Conservation (phyloP, 495 filamentous ascomycete genomes). For the Ramalina peruviana region DNA sequence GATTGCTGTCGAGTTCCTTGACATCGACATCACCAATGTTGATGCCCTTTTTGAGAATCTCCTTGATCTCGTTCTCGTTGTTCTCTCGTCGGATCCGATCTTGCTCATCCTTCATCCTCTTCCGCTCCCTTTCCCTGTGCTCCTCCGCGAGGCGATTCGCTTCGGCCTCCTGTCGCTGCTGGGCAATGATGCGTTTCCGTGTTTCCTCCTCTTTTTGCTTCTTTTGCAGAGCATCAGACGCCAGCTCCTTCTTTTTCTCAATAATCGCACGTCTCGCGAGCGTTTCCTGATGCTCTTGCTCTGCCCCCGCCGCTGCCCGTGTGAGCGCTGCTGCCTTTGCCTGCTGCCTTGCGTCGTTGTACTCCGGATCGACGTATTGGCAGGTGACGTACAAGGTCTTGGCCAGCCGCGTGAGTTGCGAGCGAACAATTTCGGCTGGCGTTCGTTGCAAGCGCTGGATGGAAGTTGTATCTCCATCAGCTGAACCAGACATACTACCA, state of each 20-base stretch:
- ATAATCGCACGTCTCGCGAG: slow-evolving; percentile 80
- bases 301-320: slow-evolving; percentile 70
- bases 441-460: slow-evolving; percentile 95
- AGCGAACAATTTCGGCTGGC: slow-evolving; percentile 91
- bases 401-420: slow-evolving; percentile 80
- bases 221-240: slow-evolving; percentile 66
- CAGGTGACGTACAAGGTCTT: slow-evolving; percentile 86
- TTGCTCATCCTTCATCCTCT: slow-evolving; percentile 77
- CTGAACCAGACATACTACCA: slow-evolving; percentile 73
- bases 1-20: slow-evolving; percentile 74
- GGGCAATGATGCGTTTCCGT: slow-evolving; percentile 65
- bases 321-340: slow-evolving; percentile 68
- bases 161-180: slow-evolving; percentile 79
- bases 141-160: slow-evolving; percentile 76
- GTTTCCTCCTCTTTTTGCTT: slow-evolving; percentile 88
- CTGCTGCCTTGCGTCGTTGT: slow-evolving; percentile 62
- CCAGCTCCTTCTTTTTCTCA: slow-evolving; percentile 90
- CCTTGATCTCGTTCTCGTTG: slow-evolving; percentile 87
- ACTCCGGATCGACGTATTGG: slow-evolving; percentile 84
- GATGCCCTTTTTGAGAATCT: slow-evolving; percentile 83
- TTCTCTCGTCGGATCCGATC: slow-evolving; percentile 87
- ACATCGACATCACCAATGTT: slow-evolving; percentile 65
- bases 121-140: slow-evolving; percentile 77
- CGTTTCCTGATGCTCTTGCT: slow-evolving; percentile 82
- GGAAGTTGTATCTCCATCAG: slow-evolving; percentile 70